These are phyloP conservation scores for Catenaria anguillulae DNA, from an alignment of 371 early-diverging fungal species.

Conservation along the genomic window DNA sequence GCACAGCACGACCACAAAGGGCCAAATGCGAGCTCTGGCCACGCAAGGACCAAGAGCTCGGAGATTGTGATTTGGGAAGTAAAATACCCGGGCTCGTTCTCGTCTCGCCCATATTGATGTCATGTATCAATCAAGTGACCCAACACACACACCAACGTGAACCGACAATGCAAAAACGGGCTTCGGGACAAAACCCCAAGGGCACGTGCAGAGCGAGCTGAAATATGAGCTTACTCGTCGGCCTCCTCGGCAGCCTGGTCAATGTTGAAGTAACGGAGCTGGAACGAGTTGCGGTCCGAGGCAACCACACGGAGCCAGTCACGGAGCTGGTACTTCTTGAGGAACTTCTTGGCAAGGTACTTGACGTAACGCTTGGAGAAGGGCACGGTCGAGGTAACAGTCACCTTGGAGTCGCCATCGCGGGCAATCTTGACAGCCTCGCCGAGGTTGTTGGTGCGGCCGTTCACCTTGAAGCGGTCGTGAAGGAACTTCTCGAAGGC, in stretches of 20 bases:
- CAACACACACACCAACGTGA: no score
- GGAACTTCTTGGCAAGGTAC: conserved; percentile 98
- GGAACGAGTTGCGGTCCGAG: conserved; percentile 76
- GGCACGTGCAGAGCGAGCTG: no score
- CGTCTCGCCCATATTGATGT: conserved; percentile 1
- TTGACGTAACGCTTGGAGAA: conserved; percentile 98
- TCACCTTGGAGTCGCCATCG: conserved; percentile 52
- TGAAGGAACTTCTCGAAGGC: conserved; percentile 95
- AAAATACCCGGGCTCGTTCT: conserved; percentile 4
- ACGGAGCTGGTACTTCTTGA: conserved; percentile 97
- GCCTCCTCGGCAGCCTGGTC: not conserved
- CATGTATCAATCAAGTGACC: no score
- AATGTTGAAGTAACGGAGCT: conserved; percentile 90
- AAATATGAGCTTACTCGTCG: conserved; percentile 4
- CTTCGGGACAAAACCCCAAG: no score
- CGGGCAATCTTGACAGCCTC: conserved; percentile 73
- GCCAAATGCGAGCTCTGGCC: no score
- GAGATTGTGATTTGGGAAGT: not conserved
- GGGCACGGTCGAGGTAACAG: conserved; percentile 54
- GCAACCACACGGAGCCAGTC: conserved; percentile 97
- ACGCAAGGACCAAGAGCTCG: no score
- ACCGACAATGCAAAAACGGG: no score
- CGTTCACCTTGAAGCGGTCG: conserved; percentile 95
- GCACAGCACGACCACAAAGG: no score
- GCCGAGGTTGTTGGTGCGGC: conserved; percentile 90